Evolutionary conservation across 257 asterid species (phyloP).

Genomic region (Knoxia roxburghii): DNA sequence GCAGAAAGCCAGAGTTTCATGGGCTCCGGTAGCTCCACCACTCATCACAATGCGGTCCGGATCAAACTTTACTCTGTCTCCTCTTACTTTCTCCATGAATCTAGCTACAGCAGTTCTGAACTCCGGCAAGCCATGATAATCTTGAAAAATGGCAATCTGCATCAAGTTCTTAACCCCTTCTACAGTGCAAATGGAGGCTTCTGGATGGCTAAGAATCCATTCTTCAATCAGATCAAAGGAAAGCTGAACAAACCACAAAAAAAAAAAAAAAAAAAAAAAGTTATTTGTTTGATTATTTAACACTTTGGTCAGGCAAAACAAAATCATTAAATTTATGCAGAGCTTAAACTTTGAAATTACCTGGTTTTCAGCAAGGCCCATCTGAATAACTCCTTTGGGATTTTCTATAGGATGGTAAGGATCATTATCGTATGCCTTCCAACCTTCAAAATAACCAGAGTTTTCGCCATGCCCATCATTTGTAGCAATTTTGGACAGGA

Average conservation of each 20-base stretch:
- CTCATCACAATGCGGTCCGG: conserved; percentile 71
- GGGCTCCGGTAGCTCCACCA: conserved; percentile 92
- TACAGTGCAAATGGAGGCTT: conserved; percentile 27
- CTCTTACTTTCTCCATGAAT: conserved; percentile 79
- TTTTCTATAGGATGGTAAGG: conserved; percentile 26
- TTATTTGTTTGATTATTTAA: too few species aligned
- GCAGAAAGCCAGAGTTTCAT: conserved; percentile 72
- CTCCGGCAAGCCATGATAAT: conserved; percentile 57
- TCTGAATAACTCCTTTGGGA: conserved; percentile 25
- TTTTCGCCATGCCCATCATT: conserved; percentile 39
- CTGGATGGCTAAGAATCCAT: conserved; percentile 26
- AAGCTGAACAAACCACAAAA: conserved; percentile 17
- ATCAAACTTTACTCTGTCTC: conserved; percentile 57
- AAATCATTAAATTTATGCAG: too few species aligned
- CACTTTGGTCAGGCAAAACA: too few species aligned
- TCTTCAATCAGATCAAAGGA: conserved; percentile 26
- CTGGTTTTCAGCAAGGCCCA: conserved; percentile 38
- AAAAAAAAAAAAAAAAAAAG: too few species aligned
- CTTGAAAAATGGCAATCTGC: conserved; percentile 29
- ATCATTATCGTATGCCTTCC: conserved; percentile 40
- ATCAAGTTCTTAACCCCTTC: conserved; percentile 25
- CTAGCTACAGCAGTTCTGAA: conserved; percentile 81
- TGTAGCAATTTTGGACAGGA: conserved; percentile 33
- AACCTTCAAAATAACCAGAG: conserved; percentile 38
- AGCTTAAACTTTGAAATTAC: neutral